Conservation (phyloP, 768 basidiomycete genomes). For the Auricularia sp. region DNA sequence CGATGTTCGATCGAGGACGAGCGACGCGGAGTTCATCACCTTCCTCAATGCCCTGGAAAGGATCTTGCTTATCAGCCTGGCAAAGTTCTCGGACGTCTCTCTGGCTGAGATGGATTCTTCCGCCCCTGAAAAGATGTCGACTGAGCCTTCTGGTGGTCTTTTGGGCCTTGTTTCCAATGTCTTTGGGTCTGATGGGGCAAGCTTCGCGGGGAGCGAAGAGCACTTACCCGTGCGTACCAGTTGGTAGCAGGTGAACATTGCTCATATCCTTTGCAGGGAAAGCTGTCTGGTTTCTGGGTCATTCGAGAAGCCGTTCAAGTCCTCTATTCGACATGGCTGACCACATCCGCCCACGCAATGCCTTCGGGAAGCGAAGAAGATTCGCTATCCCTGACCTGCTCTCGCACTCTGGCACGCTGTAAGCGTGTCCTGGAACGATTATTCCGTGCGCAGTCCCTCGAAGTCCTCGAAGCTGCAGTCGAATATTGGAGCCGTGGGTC, state of each 20-base stretch:
- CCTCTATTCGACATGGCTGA: constrained; percentile 62
- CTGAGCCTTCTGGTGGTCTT: constrained; percentile 50
- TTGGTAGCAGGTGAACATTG: background rate
- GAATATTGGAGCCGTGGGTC: constrained; percentile 68
- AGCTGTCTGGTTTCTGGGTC: background rate
- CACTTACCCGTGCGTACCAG: background rate
- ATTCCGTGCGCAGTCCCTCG: constrained; percentile 67
- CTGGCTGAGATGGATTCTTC: constrained; percentile 47
- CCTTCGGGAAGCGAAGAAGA: constrained; percentile 46
- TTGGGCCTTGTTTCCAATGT: constrained; percentile 88
- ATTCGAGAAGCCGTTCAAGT: constrained; percentile 76
- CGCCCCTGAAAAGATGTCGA: constrained; percentile 38
- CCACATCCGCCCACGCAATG: constrained; percentile 37
- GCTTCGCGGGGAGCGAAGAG: constrained; percentile 1
- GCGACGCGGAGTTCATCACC: constrained; percentile 78
- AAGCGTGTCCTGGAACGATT: constrained; percentile 75
- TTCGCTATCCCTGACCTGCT: constrained; percentile 55
- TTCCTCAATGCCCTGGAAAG: constrained; percentile 78
- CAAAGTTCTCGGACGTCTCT: constrained; percentile 37
- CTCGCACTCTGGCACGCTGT: constrained; percentile 55
- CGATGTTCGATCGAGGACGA: constrained; percentile 41
- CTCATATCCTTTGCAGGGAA: background rate
- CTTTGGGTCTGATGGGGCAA: constrained; percentile 59
- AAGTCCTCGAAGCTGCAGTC: constrained; percentile 75
- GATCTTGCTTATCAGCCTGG: constrained; percentile 61